Evolutionary conservation across 257 asterid species (phyloP).

Genomic region (Capsicum rhomboideum): DNA sequence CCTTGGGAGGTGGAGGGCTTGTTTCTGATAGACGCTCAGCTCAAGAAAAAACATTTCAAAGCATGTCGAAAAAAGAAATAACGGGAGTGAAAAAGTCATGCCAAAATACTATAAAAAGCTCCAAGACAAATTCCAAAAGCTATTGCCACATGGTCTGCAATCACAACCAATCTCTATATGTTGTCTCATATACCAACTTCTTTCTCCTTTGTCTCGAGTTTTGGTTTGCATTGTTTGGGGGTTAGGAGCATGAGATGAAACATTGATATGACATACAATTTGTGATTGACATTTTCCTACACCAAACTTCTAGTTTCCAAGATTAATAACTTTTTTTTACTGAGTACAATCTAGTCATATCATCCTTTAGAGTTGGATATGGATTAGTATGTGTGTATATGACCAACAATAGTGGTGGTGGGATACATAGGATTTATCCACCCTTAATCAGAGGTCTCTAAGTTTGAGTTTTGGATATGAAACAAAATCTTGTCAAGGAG

Average conservation of each 20-base stretch:
- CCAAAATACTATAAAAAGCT: background rate
- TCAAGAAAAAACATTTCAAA: no score
- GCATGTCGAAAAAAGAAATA: no score
- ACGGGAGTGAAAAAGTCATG: no score
- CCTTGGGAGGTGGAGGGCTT: no score
- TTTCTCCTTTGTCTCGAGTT: background rate
- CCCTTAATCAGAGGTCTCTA: background rate
- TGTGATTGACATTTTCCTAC: background rate
- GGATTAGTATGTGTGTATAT: no score
- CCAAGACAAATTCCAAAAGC: constrained; percentile 17
- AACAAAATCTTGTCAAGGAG: background rate
- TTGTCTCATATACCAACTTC: constrained; percentile 9
- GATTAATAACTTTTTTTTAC: background rate
- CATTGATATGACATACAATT: background rate
- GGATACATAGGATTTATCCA: background rate
- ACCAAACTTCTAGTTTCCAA: background rate
- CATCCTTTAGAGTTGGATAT: background rate
- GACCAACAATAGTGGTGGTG: no score
- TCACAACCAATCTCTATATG: constrained; percentile 2
- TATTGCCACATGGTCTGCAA: constrained; percentile 19
- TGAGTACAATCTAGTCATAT: background rate
- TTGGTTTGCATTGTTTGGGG: background rate
- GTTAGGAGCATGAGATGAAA: background rate
- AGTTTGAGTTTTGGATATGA: background rate
- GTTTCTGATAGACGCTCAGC: no score